Evolutionary conservation across 208 protist genomes (phyloP).

Genomic region (Wallacemonas sp.): DNA sequence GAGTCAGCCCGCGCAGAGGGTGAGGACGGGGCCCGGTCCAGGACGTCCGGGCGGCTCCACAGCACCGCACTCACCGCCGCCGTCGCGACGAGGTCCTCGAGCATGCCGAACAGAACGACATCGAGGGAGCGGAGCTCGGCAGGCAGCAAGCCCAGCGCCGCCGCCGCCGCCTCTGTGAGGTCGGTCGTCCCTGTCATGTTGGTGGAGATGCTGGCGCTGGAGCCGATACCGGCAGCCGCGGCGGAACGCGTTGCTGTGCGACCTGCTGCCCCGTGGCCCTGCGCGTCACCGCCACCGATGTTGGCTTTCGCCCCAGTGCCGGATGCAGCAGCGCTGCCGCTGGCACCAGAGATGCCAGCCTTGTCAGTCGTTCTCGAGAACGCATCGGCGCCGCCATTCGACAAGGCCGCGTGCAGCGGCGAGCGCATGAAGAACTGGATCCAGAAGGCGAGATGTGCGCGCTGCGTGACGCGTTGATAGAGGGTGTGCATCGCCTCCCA

Average conservation of each 20-base stretch:
- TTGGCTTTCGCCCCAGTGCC: too few species aligned
- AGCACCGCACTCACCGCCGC: background rate
- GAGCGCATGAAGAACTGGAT: conserved; percentile 13
- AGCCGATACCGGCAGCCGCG: too few species aligned
- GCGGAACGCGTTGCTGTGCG: too few species aligned
- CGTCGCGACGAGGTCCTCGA: conserved; percentile 5
- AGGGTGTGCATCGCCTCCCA: conserved; percentile 15
- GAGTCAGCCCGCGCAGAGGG: background rate
- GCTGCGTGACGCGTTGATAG: conserved; percentile 20
- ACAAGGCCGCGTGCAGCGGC: conserved; percentile 12
- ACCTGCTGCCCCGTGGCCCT: too few species aligned
- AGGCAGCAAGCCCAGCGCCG: conserved; percentile 1
- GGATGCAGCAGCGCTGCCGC: too few species aligned
- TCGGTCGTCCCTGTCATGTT: too few species aligned
- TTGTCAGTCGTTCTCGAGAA: too few species aligned
- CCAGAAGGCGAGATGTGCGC: conserved; percentile 3
- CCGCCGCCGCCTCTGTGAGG: conserved; percentile 6
- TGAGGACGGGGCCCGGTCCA: background rate
- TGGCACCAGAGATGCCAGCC: too few species aligned
- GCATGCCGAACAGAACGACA: background rate
- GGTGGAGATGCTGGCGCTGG: too few species aligned
- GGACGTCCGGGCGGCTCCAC: background rate
- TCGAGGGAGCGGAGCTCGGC: conserved; percentile 12
- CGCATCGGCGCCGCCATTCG: background rate
- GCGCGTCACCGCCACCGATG: too few species aligned